Conservation (phyloP, 148 eudicot genomes). For the Vaccinium macrocarpon region DNA sequence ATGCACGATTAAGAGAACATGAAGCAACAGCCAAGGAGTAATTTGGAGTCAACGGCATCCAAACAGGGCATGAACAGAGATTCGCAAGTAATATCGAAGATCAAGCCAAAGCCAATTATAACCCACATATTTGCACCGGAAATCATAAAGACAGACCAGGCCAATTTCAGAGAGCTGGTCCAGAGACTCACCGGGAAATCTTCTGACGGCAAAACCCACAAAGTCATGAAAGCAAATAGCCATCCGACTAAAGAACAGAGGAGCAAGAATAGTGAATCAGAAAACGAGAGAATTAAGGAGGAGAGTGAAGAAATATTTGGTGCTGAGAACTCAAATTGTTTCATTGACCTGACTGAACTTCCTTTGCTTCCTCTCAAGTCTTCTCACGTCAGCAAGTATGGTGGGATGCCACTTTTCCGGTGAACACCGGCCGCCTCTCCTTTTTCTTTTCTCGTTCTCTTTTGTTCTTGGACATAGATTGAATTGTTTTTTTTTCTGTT, state of each 20-base stretch:
- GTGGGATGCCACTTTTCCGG: constrained; percentile 9
- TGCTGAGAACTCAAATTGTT: constrained; percentile 5
- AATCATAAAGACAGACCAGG: constrained; percentile 49
- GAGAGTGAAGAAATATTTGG: not conserved
- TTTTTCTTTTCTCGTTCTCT: no score
- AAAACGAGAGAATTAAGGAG: constrained; percentile 2
- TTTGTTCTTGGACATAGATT: not conserved
- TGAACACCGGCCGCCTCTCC: not conserved
- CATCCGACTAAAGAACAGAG: not conserved
- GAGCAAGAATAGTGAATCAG: not conserved
- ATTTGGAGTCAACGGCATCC: not conserved
- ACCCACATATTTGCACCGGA: constrained; percentile 57
- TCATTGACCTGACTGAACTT: not conserved
- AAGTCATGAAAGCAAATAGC: not conserved
- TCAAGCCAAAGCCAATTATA: constrained; percentile 49
- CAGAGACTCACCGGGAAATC: constrained; percentile 57
- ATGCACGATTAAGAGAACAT: not conserved
- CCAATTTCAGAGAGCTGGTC: constrained; percentile 47
- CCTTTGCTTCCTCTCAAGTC: constrained; percentile 13
- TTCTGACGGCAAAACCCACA: not conserved
- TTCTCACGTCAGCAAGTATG: not conserved
- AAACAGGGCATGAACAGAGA: constrained; percentile 31
- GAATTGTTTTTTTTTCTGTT: not conserved
- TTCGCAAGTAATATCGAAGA: constrained; percentile 37
- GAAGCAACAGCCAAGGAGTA: constrained; percentile 12